These are phyloP conservation scores for Madurella mycetomatis DNA, from an alignment of 2,329 filamentous ascomycete genomes.

Conservation along the genomic window DNA sequence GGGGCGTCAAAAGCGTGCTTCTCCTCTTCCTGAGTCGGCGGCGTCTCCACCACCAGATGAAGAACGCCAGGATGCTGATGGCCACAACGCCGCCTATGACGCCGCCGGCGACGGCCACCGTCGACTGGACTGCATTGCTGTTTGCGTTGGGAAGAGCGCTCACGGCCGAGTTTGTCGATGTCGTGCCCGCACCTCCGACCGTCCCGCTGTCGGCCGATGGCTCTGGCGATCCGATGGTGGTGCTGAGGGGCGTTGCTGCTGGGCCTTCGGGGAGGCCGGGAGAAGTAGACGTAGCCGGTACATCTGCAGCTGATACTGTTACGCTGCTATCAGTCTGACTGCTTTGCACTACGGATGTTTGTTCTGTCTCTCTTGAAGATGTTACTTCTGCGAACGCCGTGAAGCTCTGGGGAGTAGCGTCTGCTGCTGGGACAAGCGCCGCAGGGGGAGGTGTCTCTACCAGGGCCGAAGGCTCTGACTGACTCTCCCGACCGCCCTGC, in stretches of 20 bases:
- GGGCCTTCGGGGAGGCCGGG: conserved; percentile 13
- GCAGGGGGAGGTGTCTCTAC: conserved; percentile 15
- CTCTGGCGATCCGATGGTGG: conserved; percentile 19
- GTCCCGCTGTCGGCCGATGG: conserved; percentile 14
- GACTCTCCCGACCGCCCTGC: conserved; percentile 20
- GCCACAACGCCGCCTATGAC: conserved; percentile 47
- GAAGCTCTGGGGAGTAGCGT: conserved; percentile 21
- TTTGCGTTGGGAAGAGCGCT: conserved; percentile 20
- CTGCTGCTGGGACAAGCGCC: conserved; percentile 14
- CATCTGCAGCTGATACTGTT: conserved; percentile 25
- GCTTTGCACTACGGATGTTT: conserved; percentile 28
- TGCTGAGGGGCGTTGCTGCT: conserved; percentile 18
- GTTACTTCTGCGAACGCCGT: conserved; percentile 15
- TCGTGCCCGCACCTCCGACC: conserved; percentile 13
- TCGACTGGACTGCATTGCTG: conserved; percentile 31
- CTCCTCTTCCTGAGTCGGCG: conserved; percentile 39
- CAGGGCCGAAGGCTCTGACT: conserved; percentile 3
- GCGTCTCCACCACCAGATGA: conserved; percentile 50
- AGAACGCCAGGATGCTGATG: conserved; percentile 42
- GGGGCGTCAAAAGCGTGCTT: conserved; percentile 47
- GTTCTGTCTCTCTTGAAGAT: conserved; percentile 15
- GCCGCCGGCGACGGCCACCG: conserved; percentile 46
- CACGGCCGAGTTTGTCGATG: conserved; percentile 19
- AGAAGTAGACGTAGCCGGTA: conserved; percentile 9
- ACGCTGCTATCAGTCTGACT: conserved; percentile 36